Percentiles rank a stretch among this genome's conserved stretches.
These are phyloP conservation scores for Kokia cookei DNA, from an alignment of 441 rosid species.

Conservation along the genomic window DNA sequence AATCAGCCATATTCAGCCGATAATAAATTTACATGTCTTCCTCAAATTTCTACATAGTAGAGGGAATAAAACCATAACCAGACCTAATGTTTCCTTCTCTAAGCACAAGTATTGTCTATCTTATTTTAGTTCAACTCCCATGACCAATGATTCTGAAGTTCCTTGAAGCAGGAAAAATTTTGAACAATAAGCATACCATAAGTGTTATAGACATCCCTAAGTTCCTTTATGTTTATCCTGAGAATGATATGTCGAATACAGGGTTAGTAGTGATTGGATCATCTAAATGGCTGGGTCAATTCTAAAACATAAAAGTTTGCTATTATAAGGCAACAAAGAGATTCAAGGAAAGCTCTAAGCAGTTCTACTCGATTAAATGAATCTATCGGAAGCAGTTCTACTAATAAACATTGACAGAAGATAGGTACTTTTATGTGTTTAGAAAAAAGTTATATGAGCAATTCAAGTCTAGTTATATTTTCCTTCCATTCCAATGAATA, in stretches of 20 bases:
- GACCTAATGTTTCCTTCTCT: background rate
- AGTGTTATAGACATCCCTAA: background rate
- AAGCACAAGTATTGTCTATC: too few relatives aligned
- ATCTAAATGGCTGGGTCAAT: too few relatives aligned
- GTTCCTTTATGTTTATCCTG: background rate
- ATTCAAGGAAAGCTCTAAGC: background rate
- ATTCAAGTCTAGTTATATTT: background rate
- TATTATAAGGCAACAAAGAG: background rate
- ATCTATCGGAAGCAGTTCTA: background rate
- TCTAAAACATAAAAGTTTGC: background rate
- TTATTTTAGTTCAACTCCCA: background rate
- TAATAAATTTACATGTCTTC: too few relatives aligned
- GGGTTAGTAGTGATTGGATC: background rate
- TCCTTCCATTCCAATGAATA: background rate
- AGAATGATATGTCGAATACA: background rate
- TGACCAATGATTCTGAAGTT: background rate
- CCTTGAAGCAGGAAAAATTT: background rate
- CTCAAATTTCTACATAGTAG: background rate
- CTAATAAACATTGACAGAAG: background rate
- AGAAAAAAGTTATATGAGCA: background rate
- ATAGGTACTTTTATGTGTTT: background rate
- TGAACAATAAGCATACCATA: background rate
- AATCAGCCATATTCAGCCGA: too few relatives aligned
- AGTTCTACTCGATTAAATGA: background rate
- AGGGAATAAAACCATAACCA: background rate